Conservation (phyloP, 441 rosid genomes). For the Iberis amara region DNA sequence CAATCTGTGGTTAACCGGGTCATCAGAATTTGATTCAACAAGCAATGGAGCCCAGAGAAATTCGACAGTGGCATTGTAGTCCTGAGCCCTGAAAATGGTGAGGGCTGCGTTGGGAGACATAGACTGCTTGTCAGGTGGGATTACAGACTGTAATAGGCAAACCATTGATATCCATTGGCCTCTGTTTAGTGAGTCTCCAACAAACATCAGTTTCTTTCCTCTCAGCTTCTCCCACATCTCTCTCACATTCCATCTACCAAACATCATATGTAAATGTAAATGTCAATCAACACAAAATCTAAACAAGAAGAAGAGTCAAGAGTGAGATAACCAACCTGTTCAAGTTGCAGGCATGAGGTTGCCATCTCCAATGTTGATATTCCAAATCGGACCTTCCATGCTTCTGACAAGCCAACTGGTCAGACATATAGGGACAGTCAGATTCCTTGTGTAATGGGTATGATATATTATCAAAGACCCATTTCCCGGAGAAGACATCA, state of each 20-base stretch:
- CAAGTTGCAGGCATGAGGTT: conserved; percentile 76
- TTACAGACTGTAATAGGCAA: conserved; percentile 76
- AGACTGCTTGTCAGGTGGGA: conserved; percentile 64
- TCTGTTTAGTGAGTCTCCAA: conserved; percentile 88
- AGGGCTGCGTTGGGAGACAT: conserved; percentile 86
- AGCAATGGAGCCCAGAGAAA: conserved; percentile 96
- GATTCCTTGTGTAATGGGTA: conserved; percentile 74
- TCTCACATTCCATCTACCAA: conserved; percentile 65
- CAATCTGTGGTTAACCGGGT: conserved; percentile 86
- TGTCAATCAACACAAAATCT: too few species aligned
- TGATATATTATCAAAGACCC: conserved; percentile 74
- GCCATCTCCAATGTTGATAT: conserved; percentile 93
- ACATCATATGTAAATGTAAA: too few species aligned
- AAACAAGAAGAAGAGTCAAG: too few species aligned
- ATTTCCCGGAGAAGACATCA: conserved; percentile 74
- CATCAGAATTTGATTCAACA: conserved; percentile 91
- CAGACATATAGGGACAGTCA: conserved; percentile 91
- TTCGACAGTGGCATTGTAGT: conserved; percentile 85
- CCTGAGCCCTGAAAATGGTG: conserved; percentile 86
- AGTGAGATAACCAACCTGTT: conserved; percentile 42
- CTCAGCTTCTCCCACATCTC: conserved; percentile 97
- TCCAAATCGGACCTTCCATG: conserved; percentile 84
- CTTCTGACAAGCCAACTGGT: conserved; percentile 88
- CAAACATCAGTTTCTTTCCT: conserved; percentile 89
- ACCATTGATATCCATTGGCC: conserved; percentile 99